Evolutionary conservation across 345 rosid species (phyloP).

Genomic region (Heritiera fomes): DNA sequence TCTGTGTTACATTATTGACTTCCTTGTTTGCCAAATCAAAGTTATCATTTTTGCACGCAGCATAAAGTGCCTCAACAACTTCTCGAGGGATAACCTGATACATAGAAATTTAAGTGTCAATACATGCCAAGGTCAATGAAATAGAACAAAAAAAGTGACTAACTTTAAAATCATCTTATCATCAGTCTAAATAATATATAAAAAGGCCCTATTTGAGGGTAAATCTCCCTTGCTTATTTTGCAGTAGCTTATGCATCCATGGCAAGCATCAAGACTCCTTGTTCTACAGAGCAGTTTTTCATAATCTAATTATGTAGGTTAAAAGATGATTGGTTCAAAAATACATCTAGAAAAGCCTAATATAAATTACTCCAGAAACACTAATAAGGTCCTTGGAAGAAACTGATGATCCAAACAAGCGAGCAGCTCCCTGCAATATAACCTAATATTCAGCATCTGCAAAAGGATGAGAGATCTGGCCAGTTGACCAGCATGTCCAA

Average conservation of each 20-base stretch:
- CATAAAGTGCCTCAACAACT: slow-evolving; percentile 58
- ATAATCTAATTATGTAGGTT: neutral
- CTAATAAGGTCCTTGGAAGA: slow-evolving; percentile 69
- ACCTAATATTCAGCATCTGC: slow-evolving; percentile 6
- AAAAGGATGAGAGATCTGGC: slow-evolving; percentile 8
- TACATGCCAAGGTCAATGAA: slow-evolving; percentile 1
- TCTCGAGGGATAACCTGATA: slow-evolving; percentile 72
- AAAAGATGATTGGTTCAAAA: slow-evolving; percentile 13
- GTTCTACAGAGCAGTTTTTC: neutral
- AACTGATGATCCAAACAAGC: slow-evolving; percentile 87
- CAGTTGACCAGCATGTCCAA: slow-evolving; percentile 14
- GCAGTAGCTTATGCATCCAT: neutral
- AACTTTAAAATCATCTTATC: neutral
- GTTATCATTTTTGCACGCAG: slow-evolving; percentile 78
- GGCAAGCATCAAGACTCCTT: neutral
- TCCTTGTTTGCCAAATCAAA: slow-evolving; percentile 91
- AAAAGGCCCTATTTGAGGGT: no score
- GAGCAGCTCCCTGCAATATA: slow-evolving; percentile 85
- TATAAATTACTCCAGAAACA: slow-evolving; percentile 80
- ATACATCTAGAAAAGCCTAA: neutral
- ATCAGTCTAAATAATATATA: neutral
- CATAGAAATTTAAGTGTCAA: slow-evolving; percentile 5
- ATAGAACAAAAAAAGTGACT: neutral
- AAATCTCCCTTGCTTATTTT: slow-evolving; percentile 5
- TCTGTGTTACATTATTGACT: slow-evolving; percentile 75